These are phyloP conservation scores for Nakaseomyces bracarensis DNA, from an alignment of 1,139 yeast species.

Conservation along the genomic window DNA sequence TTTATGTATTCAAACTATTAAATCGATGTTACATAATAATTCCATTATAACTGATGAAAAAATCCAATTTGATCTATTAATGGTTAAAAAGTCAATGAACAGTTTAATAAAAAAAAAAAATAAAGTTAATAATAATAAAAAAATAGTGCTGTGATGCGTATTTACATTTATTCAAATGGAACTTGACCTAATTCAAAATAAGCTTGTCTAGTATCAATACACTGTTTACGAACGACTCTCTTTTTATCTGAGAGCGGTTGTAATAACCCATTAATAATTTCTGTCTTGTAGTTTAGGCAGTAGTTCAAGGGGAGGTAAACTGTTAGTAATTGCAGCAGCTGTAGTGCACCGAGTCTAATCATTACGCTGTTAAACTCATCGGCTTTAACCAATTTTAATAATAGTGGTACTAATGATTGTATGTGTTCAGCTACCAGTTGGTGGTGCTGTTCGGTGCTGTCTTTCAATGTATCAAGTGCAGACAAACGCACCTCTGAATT, in stretches of 20 bases:
- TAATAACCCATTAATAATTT: conserved; percentile 43
- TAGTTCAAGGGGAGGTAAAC: conserved; percentile 34
- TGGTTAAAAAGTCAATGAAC: too few species aligned
- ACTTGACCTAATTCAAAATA: conserved; percentile 46
- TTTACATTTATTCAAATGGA: conserved; percentile 20
- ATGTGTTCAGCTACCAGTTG: conserved; percentile 46
- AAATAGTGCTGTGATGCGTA: too few species aligned
- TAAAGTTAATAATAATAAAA: too few species aligned
- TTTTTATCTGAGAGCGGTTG: conserved; percentile 62
- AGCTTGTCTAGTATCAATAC: conserved; percentile 71
- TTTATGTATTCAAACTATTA: too few species aligned
- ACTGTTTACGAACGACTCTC: conserved; percentile 64
- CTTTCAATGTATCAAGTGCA: conserved; percentile 45
- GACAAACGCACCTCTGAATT: conserved; percentile 48
- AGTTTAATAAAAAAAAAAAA: not conserved
- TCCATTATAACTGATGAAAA: too few species aligned
- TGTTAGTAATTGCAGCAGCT: conserved; percentile 46
- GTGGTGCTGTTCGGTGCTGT: conserved; percentile 48
- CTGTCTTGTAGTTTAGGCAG: conserved; percentile 45
- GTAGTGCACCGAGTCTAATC: conserved; percentile 51
- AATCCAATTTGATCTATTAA: too few species aligned
- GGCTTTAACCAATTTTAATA: conserved; percentile 38
- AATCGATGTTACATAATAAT: too few species aligned
- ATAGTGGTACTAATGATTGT: conserved; percentile 47
- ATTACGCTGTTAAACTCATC: conserved; percentile 31